Percentiles rank a stretch among this genome's conserved stretches.
phyloP scores from a whole-genome alignment of 2,329 filamentous ascomycete genomes.

The Aspergillus sp. region DNA sequence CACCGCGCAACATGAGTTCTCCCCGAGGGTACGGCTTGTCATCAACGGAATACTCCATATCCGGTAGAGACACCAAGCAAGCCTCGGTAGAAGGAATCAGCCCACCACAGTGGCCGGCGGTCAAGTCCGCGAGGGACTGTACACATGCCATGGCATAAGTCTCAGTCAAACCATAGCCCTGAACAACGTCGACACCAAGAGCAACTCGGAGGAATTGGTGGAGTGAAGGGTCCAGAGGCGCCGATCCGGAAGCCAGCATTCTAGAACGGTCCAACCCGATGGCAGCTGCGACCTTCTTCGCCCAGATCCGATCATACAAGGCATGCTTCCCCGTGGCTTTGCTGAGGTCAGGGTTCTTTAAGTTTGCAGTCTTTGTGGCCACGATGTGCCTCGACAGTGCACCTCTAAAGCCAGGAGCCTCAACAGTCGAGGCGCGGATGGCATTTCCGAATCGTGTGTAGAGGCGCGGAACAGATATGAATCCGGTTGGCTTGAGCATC shows the following conservation, averaged over 20 bases:
- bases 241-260: slow-evolving; percentile 82
- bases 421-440: slow-evolving; percentile 75
- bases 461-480: slow-evolving; percentile 86
- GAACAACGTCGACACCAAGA: slow-evolving; percentile 74
- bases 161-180: slow-evolving; percentile 94
- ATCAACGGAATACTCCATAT: slow-evolving; percentile 86
- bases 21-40: slow-evolving; percentile 90
- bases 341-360: slow-evolving; percentile 67
- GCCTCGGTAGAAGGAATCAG: slow-evolving; percentile 68
- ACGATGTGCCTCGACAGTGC: slow-evolving; percentile 78
- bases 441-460: slow-evolving; percentile 88
- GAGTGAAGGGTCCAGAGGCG: slow-evolving; percentile 83
- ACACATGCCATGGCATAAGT: slow-evolving; percentile 76
- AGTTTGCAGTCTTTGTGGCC: slow-evolving; percentile 73
- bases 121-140: slow-evolving; percentile 71
- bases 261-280: slow-evolving; percentile 75
- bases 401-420: slow-evolving; percentile 78
- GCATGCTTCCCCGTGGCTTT: slow-evolving; percentile 66
- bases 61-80: slow-evolving; percentile 82
- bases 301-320: slow-evolving; percentile 72
- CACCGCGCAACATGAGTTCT: slow-evolving; percentile 80
- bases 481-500: slow-evolving; percentile 74
- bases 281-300: slow-evolving; percentile 79
- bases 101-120: slow-evolving; percentile 77
- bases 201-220: slow-evolving; percentile 86